Evolutionary conservation across 2,329 filamentous ascomycete species (phyloP).

Genomic region (Pochonia chlamydosporia): DNA sequence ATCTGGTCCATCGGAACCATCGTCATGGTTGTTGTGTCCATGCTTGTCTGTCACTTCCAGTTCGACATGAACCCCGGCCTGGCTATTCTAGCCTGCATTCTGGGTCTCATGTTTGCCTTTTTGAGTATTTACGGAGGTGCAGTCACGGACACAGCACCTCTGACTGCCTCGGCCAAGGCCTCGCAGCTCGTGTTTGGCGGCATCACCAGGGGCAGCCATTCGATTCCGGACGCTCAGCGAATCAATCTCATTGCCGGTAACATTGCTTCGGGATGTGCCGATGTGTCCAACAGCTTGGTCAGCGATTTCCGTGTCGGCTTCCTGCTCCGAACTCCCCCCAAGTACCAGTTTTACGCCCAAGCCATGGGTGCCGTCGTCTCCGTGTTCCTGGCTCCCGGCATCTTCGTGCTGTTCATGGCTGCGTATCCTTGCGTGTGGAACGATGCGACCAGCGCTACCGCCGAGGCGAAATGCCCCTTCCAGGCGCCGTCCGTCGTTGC

Average conservation of each 20-base stretch:
- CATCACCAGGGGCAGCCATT: slow-evolving; percentile 50
- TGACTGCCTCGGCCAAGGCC: slow-evolving; percentile 63
- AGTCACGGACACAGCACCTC: slow-evolving; percentile 53
- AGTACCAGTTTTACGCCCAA: slow-evolving; percentile 62
- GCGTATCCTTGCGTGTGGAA: slow-evolving; percentile 66
- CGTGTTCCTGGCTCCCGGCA: slow-evolving; percentile 60
- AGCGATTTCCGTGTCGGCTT: slow-evolving; percentile 64
- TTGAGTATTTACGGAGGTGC: slow-evolving; percentile 44
- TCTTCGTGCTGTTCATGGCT: slow-evolving; percentile 62
- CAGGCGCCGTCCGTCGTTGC: slow-evolving; percentile 56
- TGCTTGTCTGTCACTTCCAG: slow-evolving; percentile 44
- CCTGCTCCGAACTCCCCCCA: slow-evolving; percentile 58
- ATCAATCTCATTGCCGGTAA: slow-evolving; percentile 61
- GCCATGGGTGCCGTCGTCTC: slow-evolving; percentile 55
- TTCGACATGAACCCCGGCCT: slow-evolving; percentile 53
- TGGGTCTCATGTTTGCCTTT: slow-evolving; percentile 55
- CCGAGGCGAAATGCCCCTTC: slow-evolving; percentile 61
- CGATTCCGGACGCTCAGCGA: slow-evolving; percentile 46
- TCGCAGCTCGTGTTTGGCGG: slow-evolving; percentile 64
- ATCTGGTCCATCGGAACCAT: slow-evolving; percentile 43
- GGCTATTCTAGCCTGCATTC: slow-evolving; percentile 47
- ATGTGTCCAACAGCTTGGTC: slow-evolving; percentile 47
- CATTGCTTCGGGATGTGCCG: slow-evolving; percentile 50
- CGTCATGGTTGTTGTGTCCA: slow-evolving; percentile 44
- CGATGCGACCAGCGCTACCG: no score